Evolutionary conservation across 2,329 filamentous ascomycete species (phyloP).

Genomic region (Botryotinia calthae): DNA sequence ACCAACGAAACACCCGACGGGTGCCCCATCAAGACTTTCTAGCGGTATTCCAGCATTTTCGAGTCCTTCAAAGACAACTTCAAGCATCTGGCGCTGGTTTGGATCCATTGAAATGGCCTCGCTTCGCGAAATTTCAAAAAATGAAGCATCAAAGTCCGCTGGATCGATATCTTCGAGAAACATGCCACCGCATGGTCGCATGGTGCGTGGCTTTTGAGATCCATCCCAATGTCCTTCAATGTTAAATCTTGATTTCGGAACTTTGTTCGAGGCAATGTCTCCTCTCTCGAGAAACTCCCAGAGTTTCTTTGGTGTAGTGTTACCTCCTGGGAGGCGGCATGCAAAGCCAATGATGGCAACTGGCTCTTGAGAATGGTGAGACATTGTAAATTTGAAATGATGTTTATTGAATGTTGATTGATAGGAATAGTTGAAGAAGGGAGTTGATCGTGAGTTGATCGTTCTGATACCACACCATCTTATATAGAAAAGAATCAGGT

Average conservation of each 20-base stretch:
- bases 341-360: slow-evolving; percentile 43
- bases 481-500: not conserved
- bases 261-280: slow-evolving; percentile 62
- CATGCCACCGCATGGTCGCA: slow-evolving; percentile 73
- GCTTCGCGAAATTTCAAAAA: slow-evolving; percentile 42
- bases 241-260: slow-evolving; percentile 66
- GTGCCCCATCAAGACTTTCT: slow-evolving; percentile 22
- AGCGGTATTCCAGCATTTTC: slow-evolving; percentile 27
- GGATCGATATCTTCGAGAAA: slow-evolving; percentile 42
- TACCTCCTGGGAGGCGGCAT: slow-evolving; percentile 41
- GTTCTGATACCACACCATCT: not conserved
- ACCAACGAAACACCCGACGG: slow-evolving; percentile 25
- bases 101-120: slow-evolving; percentile 43
- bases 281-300: slow-evolving; percentile 58
- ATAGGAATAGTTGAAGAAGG: not conserved
- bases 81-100: slow-evolving; percentile 44
- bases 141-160: slow-evolving; percentile 41
- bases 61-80: slow-evolving; percentile 64
- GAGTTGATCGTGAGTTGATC: not conserved
- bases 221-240: slow-evolving; percentile 65
- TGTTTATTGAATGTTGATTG: not conserved
- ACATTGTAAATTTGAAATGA: not conserved
- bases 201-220: slow-evolving; percentile 62
- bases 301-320: slow-evolving; percentile 37
- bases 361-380: slow-evolving; percentile 36